phyloP scores from a whole-genome alignment of 2,329 filamentous ascomycete species.

The Fusarium tanahbumbuense region DNA sequence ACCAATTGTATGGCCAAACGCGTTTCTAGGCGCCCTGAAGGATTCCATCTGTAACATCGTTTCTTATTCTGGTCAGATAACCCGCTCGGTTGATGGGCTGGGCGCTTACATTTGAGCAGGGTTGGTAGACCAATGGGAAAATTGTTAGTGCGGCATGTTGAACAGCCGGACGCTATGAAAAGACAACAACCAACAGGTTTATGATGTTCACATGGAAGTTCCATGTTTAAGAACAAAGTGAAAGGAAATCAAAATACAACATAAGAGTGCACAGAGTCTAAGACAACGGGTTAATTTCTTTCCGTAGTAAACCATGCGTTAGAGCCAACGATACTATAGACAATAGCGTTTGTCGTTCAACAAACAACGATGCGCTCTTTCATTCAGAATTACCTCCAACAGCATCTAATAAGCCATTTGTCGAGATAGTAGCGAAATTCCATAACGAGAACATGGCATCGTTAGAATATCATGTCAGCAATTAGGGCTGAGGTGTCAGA shows the following conservation, averaged over 20 bases:
- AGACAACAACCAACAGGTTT: not conserved
- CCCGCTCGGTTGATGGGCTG: not conserved
- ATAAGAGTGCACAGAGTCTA: not conserved
- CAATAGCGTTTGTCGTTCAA: not conserved
- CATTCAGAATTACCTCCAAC: rapidly evolving
- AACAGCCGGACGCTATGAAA: not conserved
- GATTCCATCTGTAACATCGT: not conserved
- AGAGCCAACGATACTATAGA: not conserved
- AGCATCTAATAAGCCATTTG: not conserved
- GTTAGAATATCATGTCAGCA: not conserved
- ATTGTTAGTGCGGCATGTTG: not conserved
- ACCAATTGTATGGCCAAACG: not conserved
- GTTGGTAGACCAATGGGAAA: not conserved
- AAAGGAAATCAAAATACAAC: rapidly evolving
- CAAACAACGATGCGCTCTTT: not conserved
- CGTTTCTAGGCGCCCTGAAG: not conserved
- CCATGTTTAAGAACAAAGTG: rapidly evolving
- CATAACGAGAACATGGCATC: not conserved
- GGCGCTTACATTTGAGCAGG: not conserved
- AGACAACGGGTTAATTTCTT: not conserved
- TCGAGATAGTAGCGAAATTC: rapidly evolving
- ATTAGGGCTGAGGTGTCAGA: not conserved
- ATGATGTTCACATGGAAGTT: not conserved
- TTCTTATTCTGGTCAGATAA: not conserved
- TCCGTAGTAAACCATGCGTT: not conserved